Base-by-base conservation (phyloP, 148 eudicot species). In the Tetragonia tetragonoides region DNA sequence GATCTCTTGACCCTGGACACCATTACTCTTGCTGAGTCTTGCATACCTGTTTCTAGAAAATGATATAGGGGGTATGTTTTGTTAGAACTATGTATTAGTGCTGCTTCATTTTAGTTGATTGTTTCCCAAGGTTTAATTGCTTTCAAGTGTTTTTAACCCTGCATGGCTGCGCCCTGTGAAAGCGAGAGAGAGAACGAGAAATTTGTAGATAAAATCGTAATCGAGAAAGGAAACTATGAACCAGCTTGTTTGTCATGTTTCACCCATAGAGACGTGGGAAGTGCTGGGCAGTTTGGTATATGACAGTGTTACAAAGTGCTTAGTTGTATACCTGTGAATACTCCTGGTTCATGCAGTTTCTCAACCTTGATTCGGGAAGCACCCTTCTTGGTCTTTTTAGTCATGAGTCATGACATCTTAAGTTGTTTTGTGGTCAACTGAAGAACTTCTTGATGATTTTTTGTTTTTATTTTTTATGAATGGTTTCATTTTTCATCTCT, bases 61-160 rank as follows among this genome's bases (percentile, higher is more conserved):
- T 80, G 72, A 62, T 72, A 77, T 49, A 72, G 81, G 70, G 75
- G 85, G 90, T 84, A 77, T 73, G 74, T 79, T 47, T 16, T 37
- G 59, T 56, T 15, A 5, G 66, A 41, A 56, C 17, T 37, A 9
- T 21, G 77, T 15, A 56, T 0, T 12, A 20, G 6, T 15, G 24
- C 23, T 6, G 4, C 18, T 41, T 44, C 14, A 41, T 28, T 71
- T 16, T 24, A 72, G n/a, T 53, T 53, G 42, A 72, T 6, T 65
- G 18, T 21, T 15, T n/a, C 3, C 10, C 11, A 21, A 8, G 8
- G n/a, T 21, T 44, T 69, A 20, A 21, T 20, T 68, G 46, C 2
- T 40, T 12, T 11, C 10, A 10, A 28, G 46, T 42, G 15, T 68
- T 23, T 23, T 7, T 4, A 24, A 20, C 16, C 38, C 9, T 20